These are phyloP conservation scores for Anthoceros angustus DNA, from an alignment of 225 moss, liverwort and hornwort genomes.

Conservation along the genomic window DNA sequence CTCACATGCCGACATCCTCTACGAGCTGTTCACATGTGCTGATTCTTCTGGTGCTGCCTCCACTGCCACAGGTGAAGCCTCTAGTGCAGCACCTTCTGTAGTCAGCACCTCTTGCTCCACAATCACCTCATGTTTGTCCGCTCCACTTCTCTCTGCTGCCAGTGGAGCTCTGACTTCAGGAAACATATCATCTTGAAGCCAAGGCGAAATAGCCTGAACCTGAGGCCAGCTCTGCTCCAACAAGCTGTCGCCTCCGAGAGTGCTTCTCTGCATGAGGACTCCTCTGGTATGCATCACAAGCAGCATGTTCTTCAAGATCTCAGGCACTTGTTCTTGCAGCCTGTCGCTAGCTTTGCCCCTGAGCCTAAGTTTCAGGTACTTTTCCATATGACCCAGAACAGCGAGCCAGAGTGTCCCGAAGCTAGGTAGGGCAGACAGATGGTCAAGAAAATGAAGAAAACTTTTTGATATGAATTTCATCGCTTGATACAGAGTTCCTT, in stretches of 20 bases:
- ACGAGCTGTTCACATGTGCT: too few species aligned
- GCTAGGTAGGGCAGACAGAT: constrained; percentile 65
- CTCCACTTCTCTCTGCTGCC: too few species aligned
- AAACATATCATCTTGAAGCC: constrained; percentile 1
- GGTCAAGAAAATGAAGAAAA: constrained; percentile 85
- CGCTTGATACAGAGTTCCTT: constrained; percentile 62
- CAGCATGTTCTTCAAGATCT: constrained; percentile 79
- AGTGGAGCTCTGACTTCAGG: neutral
- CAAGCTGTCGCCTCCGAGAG: constrained; percentile 1
- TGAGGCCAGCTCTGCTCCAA: neutral
- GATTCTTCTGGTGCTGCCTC: too few species aligned
- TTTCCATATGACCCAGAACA: constrained; percentile 82
- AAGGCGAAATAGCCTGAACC: neutral
- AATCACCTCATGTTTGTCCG: too few species aligned
- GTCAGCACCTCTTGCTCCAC: too few species aligned
- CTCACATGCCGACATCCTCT: too few species aligned
- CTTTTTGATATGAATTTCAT: constrained; percentile 77
- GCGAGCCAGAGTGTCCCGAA: constrained; percentile 82
- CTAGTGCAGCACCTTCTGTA: too few species aligned
- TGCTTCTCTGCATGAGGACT: neutral
- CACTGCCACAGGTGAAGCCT: too few species aligned
- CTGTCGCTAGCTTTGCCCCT: constrained; percentile 71
- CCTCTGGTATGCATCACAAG: constrained; percentile 20
- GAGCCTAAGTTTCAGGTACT: constrained; percentile 75
- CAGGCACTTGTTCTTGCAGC: constrained; percentile 82